Percentiles rank a stretch among this genome's conserved stretches.
Evolutionary conservation across 2,329 filamentous ascomycete species (phyloP).

Genomic region (Scedosporium boydii): DNA sequence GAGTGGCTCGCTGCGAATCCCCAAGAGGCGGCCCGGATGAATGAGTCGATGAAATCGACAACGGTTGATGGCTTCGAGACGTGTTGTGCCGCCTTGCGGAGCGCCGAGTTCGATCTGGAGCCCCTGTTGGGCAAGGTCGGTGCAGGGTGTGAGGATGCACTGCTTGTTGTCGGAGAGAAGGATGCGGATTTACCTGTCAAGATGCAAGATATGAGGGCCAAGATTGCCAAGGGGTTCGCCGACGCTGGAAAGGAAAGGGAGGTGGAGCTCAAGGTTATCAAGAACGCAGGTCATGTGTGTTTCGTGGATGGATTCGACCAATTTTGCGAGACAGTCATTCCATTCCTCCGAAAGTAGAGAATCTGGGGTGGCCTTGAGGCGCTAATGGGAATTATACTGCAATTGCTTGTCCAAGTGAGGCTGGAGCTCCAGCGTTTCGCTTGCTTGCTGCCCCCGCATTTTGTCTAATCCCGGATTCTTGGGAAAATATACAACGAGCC

Average conservation of each 20-base stretch:
- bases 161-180: constrained; percentile 30
- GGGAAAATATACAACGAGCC: too few relatives aligned
- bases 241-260: constrained; percentile 14
- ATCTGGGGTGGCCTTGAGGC: too few relatives aligned
- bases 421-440: too few relatives aligned
- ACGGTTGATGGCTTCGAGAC: constrained; percentile 30
- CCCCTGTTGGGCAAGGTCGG: constrained; percentile 24
- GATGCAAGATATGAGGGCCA: constrained; percentile 28
- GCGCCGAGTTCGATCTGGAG: constrained; percentile 26
- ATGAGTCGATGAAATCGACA: constrained; percentile 24
- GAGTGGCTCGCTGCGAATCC: constrained; percentile 25
- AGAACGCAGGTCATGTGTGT: constrained; percentile 26
- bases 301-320: constrained; percentile 26
- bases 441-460: too few relatives aligned
- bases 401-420: too few relatives aligned
- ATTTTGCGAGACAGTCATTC: constrained; percentile 18
- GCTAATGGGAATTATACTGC: too few relatives aligned
- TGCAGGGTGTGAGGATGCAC: constrained; percentile 20
- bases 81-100: constrained; percentile 27
- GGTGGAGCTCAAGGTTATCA: constrained; percentile 24
- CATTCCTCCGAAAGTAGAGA: constrained; percentile 13
- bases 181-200: constrained; percentile 29
- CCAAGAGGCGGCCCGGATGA: constrained; percentile 24
- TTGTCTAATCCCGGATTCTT: too few relatives aligned
- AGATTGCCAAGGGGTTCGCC: constrained; percentile 23